A percentile compares a stretch with the other conserved stretches of the same genome.
Evolutionary conservation across 2,329 filamentous ascomycete species (phyloP).

Genomic region (Aureobasidium vineae): DNA sequence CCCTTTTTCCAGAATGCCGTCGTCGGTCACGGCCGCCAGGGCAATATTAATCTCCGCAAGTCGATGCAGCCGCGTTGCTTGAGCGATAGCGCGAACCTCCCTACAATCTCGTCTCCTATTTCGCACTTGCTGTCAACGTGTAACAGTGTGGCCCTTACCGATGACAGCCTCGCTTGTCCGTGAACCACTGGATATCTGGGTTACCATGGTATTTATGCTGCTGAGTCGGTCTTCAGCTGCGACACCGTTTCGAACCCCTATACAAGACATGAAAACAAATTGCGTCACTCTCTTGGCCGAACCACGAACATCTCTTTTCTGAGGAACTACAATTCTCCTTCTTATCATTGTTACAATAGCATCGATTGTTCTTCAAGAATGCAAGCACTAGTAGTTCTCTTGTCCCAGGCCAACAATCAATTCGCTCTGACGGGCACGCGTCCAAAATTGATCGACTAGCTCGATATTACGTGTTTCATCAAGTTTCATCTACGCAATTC

Average conservation of each 20-base stretch:
- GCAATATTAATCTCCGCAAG: constrained; percentile 21
- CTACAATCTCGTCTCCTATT: constrained; percentile 23
- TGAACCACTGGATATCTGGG: not conserved
- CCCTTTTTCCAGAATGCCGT: constrained; percentile 10
- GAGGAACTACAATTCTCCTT: not conserved
- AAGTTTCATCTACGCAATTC: constrained; percentile 20
- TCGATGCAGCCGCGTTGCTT: constrained; percentile 25
- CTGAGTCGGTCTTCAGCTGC: not conserved
- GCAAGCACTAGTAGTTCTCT: too few relatives aligned
- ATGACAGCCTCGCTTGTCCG: constrained; percentile 6
- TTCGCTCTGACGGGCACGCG: not conserved
- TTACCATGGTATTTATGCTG: constrained; percentile 4
- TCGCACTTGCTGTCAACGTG: constrained; percentile 13
- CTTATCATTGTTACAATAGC: not conserved
- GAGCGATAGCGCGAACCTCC: constrained; percentile 13
- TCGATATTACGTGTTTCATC: constrained; percentile 20
- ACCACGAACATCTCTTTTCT: not conserved
- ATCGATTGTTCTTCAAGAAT: not conserved
- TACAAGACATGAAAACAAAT: constrained; percentile 15
- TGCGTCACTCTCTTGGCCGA: constrained; percentile 6
- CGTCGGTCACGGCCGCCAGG: constrained; percentile 17
- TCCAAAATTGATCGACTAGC: constrained; percentile 12
- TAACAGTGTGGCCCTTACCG: not conserved
- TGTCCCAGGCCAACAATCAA: not conserved
- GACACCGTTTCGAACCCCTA: constrained; percentile 17